Conservation (phyloP, 1,139 yeast species). For the Diutina mesorugosa region DNA sequence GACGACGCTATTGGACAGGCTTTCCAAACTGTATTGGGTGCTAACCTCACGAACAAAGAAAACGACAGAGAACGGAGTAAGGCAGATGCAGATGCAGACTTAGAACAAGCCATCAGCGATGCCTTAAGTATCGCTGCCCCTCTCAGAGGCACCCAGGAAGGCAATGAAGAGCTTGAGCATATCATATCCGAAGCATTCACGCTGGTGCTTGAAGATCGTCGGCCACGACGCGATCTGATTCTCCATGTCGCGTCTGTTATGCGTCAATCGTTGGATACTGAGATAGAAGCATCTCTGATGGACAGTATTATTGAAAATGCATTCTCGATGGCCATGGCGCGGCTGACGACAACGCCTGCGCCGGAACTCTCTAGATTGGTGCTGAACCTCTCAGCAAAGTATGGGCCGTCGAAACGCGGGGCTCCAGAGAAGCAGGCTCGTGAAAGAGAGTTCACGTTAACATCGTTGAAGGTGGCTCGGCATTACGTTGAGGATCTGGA, state of each 20-base stretch:
- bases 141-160: background rate
- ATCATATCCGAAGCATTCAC: conserved; percentile 11
- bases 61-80: background rate
- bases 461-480: background rate
- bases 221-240: background rate
- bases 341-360: background rate
- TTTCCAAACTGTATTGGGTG: conserved; percentile 6
- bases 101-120: conserved; percentile 1
- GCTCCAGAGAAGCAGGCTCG: background rate
- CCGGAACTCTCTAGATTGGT: background rate
- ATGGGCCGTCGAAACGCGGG: background rate
- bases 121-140: background rate
- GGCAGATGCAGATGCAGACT: background rate
- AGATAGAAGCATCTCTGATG: background rate
- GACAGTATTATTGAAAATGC: background rate
- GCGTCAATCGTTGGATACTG: conserved; percentile 7
- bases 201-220: background rate
- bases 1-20: conserved; percentile 16
- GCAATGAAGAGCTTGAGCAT: conserved; percentile 9
- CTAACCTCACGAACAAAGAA: background rate
- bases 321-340: background rate
- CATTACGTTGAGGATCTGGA: background rate
- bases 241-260: background rate
- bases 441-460: background rate
- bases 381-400: background rate